Evolutionary conservation across 2,329 filamentous ascomycete genomes (phyloP).

Genomic region (Monosporascus sp.): DNA sequence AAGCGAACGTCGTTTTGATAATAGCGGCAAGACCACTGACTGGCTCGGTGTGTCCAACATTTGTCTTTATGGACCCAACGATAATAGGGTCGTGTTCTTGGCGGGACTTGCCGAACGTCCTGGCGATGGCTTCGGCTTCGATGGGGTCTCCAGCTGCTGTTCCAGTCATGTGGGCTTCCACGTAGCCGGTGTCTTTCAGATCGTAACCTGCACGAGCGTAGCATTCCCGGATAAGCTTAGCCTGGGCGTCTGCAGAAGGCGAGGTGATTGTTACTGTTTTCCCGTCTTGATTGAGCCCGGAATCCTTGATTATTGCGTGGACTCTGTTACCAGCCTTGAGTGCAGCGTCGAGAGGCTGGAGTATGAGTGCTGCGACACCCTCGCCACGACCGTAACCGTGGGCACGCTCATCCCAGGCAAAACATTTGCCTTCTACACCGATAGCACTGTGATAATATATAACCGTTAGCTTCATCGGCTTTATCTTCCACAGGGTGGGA

Average conservation of each 20-base stretch:
- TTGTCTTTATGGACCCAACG: conserved; percentile 8
- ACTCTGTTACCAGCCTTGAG: conserved; percentile 34
- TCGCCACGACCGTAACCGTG: conserved; percentile 42
- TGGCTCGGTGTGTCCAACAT: conserved; percentile 10
- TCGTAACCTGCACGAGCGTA: conserved; percentile 33
- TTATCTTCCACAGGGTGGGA: too few species aligned
- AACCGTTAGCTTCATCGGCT: too few species aligned
- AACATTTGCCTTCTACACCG: conserved; percentile 10
- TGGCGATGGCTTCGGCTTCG: conserved; percentile 18
- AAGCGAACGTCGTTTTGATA: conserved; percentile 4
- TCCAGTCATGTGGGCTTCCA: conserved; percentile 19
- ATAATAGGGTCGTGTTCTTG: conserved; percentile 5
- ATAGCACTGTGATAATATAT: conserved; percentile 16
- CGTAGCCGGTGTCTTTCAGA: conserved; percentile 16
- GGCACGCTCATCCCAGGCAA: conserved; percentile 31
- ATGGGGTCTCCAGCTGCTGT: conserved; percentile 30
- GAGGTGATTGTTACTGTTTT: conserved; percentile 24
- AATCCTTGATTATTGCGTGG: conserved; percentile 29
- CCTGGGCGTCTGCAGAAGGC: conserved; percentile 28
- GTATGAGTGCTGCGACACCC: conserved; percentile 32
- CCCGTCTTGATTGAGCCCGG: conserved; percentile 35
- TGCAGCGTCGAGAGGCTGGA: conserved; percentile 38
- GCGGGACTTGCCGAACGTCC: conserved; percentile 1
- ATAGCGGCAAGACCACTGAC: conserved; percentile 6
- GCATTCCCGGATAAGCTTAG: conserved; percentile 28